Evolutionary conservation across 306 rosid species (phyloP).

Genomic region (Trichosanthes truncata): DNA sequence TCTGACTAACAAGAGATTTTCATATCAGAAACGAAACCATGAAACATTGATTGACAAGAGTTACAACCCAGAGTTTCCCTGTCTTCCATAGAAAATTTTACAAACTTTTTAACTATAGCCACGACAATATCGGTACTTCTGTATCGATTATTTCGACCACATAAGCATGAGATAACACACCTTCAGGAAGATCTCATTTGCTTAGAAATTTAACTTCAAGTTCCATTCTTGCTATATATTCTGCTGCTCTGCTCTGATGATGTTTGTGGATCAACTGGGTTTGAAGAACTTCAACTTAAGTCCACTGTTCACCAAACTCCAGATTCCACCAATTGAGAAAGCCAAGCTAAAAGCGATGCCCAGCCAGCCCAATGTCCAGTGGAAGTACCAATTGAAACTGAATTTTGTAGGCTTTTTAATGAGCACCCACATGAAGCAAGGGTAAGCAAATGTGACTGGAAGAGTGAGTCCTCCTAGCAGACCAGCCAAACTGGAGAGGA

Average conservation of each 20-base stretch:
- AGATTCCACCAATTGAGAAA: constrained; percentile 89
- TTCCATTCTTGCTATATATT: background rate
- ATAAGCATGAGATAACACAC: background rate
- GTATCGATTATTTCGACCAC: background rate
- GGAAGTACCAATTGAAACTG: constrained; percentile 91
- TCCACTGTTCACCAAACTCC: constrained; percentile 94
- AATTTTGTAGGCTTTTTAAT: constrained; percentile 76
- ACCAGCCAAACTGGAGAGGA: constrained; percentile 94
- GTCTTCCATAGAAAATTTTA: background rate
- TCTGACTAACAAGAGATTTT: background rate
- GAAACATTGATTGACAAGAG: background rate
- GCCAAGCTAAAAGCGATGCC: constrained; percentile 91
- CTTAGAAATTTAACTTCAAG: background rate
- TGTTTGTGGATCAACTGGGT: constrained; percentile 37
- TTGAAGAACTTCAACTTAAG: constrained; percentile 91
- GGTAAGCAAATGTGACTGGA: constrained; percentile 96
- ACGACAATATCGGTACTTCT: background rate
- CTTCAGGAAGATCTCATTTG: background rate
- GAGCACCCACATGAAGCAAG: constrained; percentile 99
- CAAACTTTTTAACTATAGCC: background rate
- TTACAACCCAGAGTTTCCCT: background rate
- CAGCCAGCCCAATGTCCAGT: constrained; percentile 88
- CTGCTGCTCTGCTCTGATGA: background rate
- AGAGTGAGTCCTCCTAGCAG: constrained; percentile 95
- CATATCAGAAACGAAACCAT: background rate